These are phyloP conservation scores for Malassezia slooffiae DNA, from an alignment of 1,284 basidiomycete genomes.

Conservation along the genomic window DNA sequence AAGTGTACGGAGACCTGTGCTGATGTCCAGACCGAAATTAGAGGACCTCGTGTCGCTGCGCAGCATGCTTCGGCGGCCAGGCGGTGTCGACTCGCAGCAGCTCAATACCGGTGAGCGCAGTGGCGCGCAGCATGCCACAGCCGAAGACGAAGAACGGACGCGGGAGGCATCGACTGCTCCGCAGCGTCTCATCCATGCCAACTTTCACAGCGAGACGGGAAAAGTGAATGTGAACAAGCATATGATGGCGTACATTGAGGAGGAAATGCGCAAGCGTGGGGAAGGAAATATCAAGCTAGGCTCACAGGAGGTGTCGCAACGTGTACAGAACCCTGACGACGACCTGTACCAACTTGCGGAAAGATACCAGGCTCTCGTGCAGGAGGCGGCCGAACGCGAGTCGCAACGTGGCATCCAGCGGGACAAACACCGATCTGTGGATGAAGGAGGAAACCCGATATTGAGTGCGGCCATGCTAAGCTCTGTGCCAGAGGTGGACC, in stretches of 20 bases:
- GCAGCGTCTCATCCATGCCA: background rate
- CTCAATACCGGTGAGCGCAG: background rate
- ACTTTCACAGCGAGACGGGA: background rate
- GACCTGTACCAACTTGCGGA: background rate
- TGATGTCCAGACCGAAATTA: too few species aligned
- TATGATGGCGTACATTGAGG: conserved; percentile 2
- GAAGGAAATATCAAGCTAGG: background rate
- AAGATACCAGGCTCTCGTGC: background rate
- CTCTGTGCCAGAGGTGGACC: conserved; percentile 10
- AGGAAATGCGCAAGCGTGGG: conserved; percentile 1
- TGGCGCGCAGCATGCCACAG: background rate
- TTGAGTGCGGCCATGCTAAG: background rate
- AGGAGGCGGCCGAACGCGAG: background rate
- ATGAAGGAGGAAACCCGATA: background rate
- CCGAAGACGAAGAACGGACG: too few species aligned
- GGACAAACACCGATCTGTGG: background rate
- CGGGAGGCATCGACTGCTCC: background rate
- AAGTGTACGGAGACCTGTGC: too few species aligned
- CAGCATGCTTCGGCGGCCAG: background rate
- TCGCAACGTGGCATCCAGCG: too few species aligned
- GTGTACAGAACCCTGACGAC: background rate
- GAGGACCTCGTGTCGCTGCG: conserved; percentile 6
- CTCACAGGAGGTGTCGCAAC: background rate
- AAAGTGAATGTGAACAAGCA: background rate
- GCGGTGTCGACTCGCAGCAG: background rate